These are phyloP conservation scores for Curvularia sp. DNA, from an alignment of 2,329 filamentous ascomycete species.

Conservation along the genomic window DNA sequence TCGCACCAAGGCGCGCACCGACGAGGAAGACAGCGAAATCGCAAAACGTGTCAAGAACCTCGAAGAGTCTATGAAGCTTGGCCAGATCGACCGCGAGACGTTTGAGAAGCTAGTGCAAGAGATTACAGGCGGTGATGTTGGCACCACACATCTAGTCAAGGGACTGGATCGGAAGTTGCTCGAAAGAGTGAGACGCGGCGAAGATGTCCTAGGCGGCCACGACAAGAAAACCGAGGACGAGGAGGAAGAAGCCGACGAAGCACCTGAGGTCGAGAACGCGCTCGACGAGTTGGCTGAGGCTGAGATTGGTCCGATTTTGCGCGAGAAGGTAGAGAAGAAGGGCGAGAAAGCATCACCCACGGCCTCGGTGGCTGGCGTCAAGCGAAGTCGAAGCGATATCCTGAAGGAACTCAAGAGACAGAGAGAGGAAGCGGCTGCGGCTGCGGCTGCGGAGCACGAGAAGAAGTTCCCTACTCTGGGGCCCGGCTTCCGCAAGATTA, in stretches of 20 bases:
- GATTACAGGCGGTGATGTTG: conserved; percentile 81
- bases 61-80: conserved; percentile 81
- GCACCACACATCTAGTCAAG: conserved; percentile 86
- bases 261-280: conserved; percentile 54
- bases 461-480: conserved; percentile 58
- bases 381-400: conserved; percentile 66
- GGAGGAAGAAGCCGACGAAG: conserved; percentile 34
- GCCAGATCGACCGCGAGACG: conserved; percentile 79
- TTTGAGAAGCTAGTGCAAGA: conserved; percentile 78
- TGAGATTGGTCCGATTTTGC: conserved; percentile 72
- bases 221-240: conserved; percentile 47
- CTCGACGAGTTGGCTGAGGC: conserved; percentile 66
- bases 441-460: conserved; percentile 53
- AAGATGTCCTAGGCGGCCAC: conserved; percentile 55
- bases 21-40: conserved; percentile 62
- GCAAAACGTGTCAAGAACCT: conserved; percentile 76
- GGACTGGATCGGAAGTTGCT: conserved; percentile 86
- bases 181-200: conserved; percentile 71
- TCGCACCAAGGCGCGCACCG: conserved; percentile 70
- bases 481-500: conserved; percentile 63
- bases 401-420: conserved; percentile 66
- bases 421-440: conserved; percentile 55
- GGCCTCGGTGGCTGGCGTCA: conserved; percentile 56
- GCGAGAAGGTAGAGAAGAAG: conserved; percentile 64
- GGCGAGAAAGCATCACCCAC: conserved; percentile 57